Base-by-base conservation (phyloP, 768 basidiomycete genomes). In the Cubamyces sp. region DNA sequence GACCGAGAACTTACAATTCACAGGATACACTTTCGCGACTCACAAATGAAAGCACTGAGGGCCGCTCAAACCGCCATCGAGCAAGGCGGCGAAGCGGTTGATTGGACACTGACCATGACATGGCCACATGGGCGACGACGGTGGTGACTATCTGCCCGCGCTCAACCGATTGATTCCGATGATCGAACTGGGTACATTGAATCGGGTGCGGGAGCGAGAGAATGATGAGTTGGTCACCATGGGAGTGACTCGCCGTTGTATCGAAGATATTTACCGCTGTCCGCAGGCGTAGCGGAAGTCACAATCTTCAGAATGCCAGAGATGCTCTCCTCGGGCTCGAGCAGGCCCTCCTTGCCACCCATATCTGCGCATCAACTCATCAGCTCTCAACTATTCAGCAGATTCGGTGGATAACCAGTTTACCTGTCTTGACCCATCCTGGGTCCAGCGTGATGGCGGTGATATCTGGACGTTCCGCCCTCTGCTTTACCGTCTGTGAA, bases 361-460 rank as follows among this genome's bases (percentile, higher is more conserved):
- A 64, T 43, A 19, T 61, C 66, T 67, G 23, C n/a, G 19, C 18
- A 11, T 40, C 40, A 9, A n/a, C 11, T 42, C 9, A 34, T 34
- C 5, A 34, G 34, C 9, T 37, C 54, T 12, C 39, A 28, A 6
- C 18, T 4, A 28, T 12, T n/a, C 5, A 18, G 15, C 30, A 21
- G 39, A 15, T 5, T n/a, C 21, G n/a, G 37, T 40, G 5, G 28
- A 12, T 3, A 12, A 6, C 3, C 11, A 30, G 75, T 73, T 51
- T 34, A 54, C 63, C 66, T n/a, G 57, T 50, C 42, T 49, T 60
- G 9, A 60, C 65, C 54, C 61, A 61, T 1, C 65, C 65, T 3
- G 65, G 65, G 42, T 53, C 58, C n/a, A 60, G 30, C 2, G 39
- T 16, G 15, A 66, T 48, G 12, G 42, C 43, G 3, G 43, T 66